Evolutionary conservation across 2,329 filamentous ascomycete species (phyloP).

Genomic region (Calcarisporium arbuscula): DNA sequence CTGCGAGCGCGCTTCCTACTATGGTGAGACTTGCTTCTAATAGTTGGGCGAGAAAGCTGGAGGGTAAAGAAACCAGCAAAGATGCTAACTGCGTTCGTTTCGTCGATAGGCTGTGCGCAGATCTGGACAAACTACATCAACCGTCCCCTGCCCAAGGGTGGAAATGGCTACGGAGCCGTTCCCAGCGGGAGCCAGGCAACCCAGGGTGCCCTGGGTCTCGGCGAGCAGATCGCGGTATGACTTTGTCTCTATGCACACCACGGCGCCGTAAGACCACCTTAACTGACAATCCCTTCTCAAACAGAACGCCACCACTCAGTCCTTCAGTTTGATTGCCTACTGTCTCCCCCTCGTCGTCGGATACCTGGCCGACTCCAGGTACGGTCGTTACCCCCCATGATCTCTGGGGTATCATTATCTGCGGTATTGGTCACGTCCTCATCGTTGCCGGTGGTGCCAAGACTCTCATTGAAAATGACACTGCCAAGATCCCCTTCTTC

Average conservation of each 20-base stretch:
- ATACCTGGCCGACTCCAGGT: slow-evolving; percentile 60
- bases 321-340: slow-evolving; percentile 53
- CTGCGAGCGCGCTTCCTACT: slow-evolving; percentile 55
- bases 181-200: slow-evolving; percentile 35
- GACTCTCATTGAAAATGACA: slow-evolving; percentile 35
- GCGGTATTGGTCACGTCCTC: slow-evolving; percentile 62
- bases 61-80: neutral
- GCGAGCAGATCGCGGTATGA: slow-evolving; percentile 22
- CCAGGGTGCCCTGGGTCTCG: slow-evolving; percentile 53
- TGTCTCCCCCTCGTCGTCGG: slow-evolving; percentile 48
- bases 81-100: neutral
- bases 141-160: slow-evolving; percentile 46
- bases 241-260: slow-evolving; percentile 19
- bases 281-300: slow-evolving; percentile 18
- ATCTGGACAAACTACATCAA: slow-evolving; percentile 53
- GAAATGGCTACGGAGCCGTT: slow-evolving; percentile 39
- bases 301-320: slow-evolving; percentile 28
- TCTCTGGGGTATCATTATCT: slow-evolving; percentile 62
- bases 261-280: neutral
- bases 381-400: slow-evolving; percentile 66
- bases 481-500: slow-evolving; percentile 49
- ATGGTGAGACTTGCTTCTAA: slow-evolving; percentile 48
- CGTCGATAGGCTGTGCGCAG: slow-evolving; percentile 11
- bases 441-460: slow-evolving; percentile 54
- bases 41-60: neutral